phyloP scores from a whole-genome alignment of 2,329 filamentous ascomycete species.

The Epichloe gansuensis region DNA sequence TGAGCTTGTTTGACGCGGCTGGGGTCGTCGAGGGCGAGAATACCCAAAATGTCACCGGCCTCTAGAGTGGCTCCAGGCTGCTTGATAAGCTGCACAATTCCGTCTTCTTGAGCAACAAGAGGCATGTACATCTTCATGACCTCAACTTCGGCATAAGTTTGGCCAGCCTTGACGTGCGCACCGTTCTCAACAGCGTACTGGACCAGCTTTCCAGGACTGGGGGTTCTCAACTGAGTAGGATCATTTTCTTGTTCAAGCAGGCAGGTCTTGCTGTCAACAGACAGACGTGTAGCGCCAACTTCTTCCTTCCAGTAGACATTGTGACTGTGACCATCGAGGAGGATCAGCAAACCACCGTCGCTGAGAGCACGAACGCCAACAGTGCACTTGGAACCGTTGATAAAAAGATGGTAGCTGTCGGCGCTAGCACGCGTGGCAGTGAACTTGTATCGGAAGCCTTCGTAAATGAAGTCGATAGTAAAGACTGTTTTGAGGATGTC shows the following conservation, averaged over 20 bases:
- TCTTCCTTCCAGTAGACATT: constrained; percentile 99
- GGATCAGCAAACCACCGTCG: constrained; percentile 83
- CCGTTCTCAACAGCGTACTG: constrained; percentile 96
- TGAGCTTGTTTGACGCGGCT: constrained; percentile 93
- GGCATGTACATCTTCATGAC: constrained; percentile 99
- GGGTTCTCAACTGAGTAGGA: constrained; percentile 88
- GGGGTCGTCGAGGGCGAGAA: constrained; percentile 87
- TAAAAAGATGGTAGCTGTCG: constrained; percentile 95
- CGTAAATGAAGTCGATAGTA: constrained; percentile 96
- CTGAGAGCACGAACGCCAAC: constrained; percentile 86
- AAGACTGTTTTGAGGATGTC: constrained; percentile 97
- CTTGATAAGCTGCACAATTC: constrained; percentile 96
- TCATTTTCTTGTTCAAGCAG: constrained; percentile 98
- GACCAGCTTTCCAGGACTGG: constrained; percentile 93
- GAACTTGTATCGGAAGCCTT: constrained; percentile 93
- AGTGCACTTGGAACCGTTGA: constrained; percentile 94
- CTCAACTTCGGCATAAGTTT: constrained; percentile 92
- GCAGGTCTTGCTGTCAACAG: constrained; percentile 96
- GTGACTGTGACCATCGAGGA: constrained; percentile 86
- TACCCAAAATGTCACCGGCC: constrained; percentile 96
- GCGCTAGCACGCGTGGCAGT: constrained; percentile 84
- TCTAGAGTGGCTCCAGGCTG: constrained; percentile 96
- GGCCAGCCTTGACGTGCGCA: constrained; percentile 79
- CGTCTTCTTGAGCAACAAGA: constrained; percentile 84
- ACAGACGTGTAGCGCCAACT: constrained; percentile 86